Percentiles rank a stretch among this genome's conserved stretches.
Evolutionary conservation across 2,329 filamentous ascomycete species (phyloP).

Genomic region (Xylaria sp.): DNA sequence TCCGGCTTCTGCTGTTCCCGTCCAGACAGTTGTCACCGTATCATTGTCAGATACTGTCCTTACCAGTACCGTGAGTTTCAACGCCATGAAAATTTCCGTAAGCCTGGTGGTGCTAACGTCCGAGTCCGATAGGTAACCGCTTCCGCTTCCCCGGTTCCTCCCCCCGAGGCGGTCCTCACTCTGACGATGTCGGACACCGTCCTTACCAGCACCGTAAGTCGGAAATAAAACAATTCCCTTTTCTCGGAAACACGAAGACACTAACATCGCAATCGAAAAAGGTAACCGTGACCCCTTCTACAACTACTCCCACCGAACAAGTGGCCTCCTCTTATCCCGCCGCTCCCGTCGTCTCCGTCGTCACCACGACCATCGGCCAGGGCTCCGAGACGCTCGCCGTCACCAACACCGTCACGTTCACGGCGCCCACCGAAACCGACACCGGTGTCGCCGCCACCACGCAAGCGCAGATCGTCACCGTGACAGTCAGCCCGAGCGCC

Average conservation of each 20-base stretch:
- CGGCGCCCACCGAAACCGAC: slow-evolving; percentile 1
- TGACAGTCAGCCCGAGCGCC: slow-evolving; percentile 9
- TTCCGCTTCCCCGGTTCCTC: neutral
- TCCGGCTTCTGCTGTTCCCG: neutral
- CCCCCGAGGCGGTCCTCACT: slow-evolving; percentile 13
- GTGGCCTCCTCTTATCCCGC: slow-evolving; percentile 4
- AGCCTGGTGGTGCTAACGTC: neutral
- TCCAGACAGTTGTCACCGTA: neutral
- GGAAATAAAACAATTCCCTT: neutral
- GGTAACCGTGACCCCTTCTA: slow-evolving; percentile 1
- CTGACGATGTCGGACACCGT: slow-evolving; percentile 16
- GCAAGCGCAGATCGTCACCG: slow-evolving; percentile 8
- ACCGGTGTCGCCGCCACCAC: slow-evolving; percentile 10
- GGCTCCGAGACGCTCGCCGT: slow-evolving; percentile 12
- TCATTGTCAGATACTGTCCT: neutral
- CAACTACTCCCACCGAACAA: slow-evolving; percentile 8
- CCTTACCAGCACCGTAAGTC: slow-evolving; percentile 18
- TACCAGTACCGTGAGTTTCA: neutral
- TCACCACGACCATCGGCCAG: slow-evolving; percentile 20
- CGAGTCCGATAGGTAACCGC: neutral
- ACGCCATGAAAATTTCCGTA: neutral
- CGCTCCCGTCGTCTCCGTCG: slow-evolving; percentile 21
- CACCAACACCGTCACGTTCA: slow-evolving; percentile 16
- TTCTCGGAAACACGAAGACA: neutral
- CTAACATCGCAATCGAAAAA: too few species aligned